These are phyloP conservation scores for Thermothelomyces thermophilus DNA, from an alignment of 2,329 filamentous ascomycete genomes.

Conservation along the genomic window DNA sequence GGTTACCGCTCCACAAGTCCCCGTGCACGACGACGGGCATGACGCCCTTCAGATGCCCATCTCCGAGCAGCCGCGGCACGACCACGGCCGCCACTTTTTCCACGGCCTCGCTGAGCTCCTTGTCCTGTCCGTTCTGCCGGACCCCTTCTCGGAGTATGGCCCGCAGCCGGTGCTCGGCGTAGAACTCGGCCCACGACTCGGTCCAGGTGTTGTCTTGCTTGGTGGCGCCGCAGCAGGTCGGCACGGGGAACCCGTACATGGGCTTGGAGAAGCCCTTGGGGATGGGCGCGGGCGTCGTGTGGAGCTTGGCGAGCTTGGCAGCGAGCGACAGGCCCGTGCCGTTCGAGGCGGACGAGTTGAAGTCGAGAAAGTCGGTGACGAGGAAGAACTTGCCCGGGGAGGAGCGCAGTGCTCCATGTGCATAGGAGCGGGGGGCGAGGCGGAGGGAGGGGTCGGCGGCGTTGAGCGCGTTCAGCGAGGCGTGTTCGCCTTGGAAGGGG, in stretches of 20 bases:
- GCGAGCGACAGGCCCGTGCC: constrained; percentile 57
- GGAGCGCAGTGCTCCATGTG: constrained; percentile 55
- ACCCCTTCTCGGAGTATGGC: constrained; percentile 55
- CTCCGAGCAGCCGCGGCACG: constrained; percentile 69
- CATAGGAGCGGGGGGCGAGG: constrained; percentile 70
- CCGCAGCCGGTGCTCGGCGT: constrained; percentile 66
- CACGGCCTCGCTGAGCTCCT: constrained; percentile 55
- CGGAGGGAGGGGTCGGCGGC: constrained; percentile 65
- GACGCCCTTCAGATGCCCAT: constrained; percentile 57
- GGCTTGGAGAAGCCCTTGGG: constrained; percentile 52
- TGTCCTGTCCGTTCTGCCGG: constrained; percentile 57
- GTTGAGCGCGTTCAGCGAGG: constrained; percentile 77
- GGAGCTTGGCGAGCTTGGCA: constrained; percentile 69
- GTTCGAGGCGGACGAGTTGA: constrained; percentile 38
- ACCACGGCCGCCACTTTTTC: constrained; percentile 57
- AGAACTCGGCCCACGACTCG: constrained; percentile 77
- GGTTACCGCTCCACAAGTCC: constrained; percentile 90
- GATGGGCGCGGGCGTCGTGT: constrained; percentile 65
- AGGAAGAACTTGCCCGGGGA: constrained; percentile 50
- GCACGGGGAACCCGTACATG: constrained; percentile 75
- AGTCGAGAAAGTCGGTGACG: constrained; percentile 74
- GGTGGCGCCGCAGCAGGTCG: constrained; percentile 83
- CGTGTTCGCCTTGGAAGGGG: constrained; percentile 59
- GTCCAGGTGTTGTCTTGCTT: constrained; percentile 71
- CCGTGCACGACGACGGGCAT: constrained; percentile 81